Conservation (phyloP, 164 flowering plant genomes). For the Echeveria elegans region DNA sequence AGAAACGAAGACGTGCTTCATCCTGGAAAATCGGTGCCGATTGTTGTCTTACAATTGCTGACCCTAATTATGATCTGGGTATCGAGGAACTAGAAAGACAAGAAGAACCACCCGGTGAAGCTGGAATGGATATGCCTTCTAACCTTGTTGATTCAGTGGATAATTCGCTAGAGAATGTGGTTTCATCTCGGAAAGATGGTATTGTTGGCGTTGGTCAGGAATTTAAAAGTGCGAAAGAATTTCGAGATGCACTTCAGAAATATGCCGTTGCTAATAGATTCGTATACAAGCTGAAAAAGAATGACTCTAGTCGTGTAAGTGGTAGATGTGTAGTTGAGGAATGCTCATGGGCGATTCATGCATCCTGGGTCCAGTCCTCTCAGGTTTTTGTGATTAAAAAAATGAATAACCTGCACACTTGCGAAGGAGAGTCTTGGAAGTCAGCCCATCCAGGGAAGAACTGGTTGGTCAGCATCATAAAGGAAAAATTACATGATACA, state of each 20-base stretch:
- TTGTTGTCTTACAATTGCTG: conserved; percentile 23
- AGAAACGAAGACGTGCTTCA: conserved; percentile 47
- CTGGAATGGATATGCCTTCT: conserved; percentile 12
- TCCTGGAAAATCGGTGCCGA: conserved; percentile 26
- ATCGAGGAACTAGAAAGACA: conserved; percentile 12
- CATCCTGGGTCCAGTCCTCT: conserved; percentile 53
- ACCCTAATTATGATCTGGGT: conserved; percentile 19
- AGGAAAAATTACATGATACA: conserved; percentile 29
- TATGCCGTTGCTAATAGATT: conserved; percentile 71
- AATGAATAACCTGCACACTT: conserved; percentile 49
- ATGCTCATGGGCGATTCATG: conserved; percentile 79
- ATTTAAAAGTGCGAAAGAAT: conserved; percentile 50
- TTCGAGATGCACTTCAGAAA: conserved; percentile 67
- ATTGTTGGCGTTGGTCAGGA: conserved; percentile 68
- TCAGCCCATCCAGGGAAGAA: conserved; percentile 46
- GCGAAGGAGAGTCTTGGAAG: conserved; percentile 53
- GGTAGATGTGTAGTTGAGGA: conserved; percentile 51
- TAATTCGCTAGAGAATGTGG: conserved; percentile 23
- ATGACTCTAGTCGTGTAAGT: conserved; percentile 57
- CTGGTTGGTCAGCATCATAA: conserved; percentile 38
- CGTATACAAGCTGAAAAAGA: conserved; percentile 46
- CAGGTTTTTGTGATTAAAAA: conserved; percentile 49
- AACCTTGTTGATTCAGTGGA: conserved; percentile 14
- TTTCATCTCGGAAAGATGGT: conserved; percentile 45
- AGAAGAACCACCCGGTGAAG: neutral